Conservation (phyloP, 2,329 filamentous ascomycete species). For the Cercospora brassicicola region DNA sequence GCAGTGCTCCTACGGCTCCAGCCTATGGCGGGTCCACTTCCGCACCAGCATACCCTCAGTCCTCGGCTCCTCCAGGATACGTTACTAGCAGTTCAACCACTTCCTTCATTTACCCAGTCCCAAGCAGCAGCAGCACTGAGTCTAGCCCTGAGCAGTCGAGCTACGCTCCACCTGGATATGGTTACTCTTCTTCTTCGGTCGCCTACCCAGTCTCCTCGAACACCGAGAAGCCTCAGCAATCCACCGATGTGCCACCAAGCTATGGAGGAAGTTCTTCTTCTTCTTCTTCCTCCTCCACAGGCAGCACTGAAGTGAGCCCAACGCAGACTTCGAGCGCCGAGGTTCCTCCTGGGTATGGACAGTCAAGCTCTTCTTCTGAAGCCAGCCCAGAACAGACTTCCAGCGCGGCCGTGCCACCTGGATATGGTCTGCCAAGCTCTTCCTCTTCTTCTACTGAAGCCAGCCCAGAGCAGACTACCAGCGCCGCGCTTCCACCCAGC, state of each 20-base stretch:
- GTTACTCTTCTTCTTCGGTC: background rate
- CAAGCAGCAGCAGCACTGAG: background rate
- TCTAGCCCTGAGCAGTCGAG: background rate
- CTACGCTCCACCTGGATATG: background rate
- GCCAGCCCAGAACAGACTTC: background rate
- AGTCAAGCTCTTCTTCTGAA: slow-evolving; percentile 1
- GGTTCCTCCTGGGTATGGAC: background rate
- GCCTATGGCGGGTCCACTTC: background rate
- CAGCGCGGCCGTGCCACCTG: background rate
- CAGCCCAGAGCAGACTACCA: background rate
- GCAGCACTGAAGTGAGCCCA: slow-evolving; percentile 1
- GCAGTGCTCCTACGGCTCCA: background rate
- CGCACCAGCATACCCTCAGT: background rate
- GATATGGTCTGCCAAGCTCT: background rate
- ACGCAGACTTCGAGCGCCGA: background rate
- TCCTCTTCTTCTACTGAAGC: background rate
- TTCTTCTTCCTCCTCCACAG: background rate
- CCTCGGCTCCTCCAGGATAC: background rate
- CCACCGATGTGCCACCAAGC: background rate
- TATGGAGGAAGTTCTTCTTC: slow-evolving; percentile 1
- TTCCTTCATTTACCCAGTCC: background rate
- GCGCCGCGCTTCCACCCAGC: background rate
- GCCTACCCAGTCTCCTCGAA: slow-evolving; percentile 6
- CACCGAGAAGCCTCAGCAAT: background rate
- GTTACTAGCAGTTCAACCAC: background rate